Conservation (phyloP, 768 basidiomycete species). For the Boletales sp. region DNA sequence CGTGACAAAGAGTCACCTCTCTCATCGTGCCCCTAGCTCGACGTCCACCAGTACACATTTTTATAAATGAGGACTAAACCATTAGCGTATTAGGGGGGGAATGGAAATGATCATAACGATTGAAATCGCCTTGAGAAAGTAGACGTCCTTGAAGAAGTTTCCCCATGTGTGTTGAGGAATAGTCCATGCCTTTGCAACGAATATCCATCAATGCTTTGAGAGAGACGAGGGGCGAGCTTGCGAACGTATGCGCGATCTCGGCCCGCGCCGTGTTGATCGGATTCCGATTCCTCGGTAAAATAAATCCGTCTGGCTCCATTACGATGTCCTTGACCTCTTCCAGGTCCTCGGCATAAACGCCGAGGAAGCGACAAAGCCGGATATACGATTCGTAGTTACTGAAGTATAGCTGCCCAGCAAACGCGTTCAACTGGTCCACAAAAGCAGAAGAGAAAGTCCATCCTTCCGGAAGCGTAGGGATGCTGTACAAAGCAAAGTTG, state of each 20-base stretch:
- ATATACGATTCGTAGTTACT: constrained; percentile 31
- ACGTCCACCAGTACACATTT: too few relatives aligned
- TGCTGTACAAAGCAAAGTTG: constrained; percentile 18
- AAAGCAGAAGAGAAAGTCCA: constrained; percentile 13
- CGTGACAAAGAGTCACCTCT: too few relatives aligned
- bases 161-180: constrained; percentile 38
- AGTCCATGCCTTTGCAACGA: constrained; percentile 39
- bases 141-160: constrained; percentile 31
- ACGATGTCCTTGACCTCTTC: constrained; percentile 43
- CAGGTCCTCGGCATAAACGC: constrained; percentile 39
- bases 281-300: constrained; percentile 6
- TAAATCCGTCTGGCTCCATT: constrained; percentile 18
- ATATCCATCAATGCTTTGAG: constrained; percentile 34
- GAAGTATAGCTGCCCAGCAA: constrained; percentile 45
- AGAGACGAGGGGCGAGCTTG: not conserved
- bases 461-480: constrained; percentile 17
- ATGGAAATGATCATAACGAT: not conserved
- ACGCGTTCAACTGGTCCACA: constrained; percentile 38
- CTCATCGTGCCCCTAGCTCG: too few relatives aligned
- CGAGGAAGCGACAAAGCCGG: constrained; percentile 34
- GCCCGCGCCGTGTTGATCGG: not conserved
- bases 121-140: constrained; percentile 28
- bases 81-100: too few relatives aligned
- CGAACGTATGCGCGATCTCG: not conserved
- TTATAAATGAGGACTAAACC: too few relatives aligned